A percentile compares a stretch with the other conserved stretches of the same genome.
These are phyloP conservation scores for Chondrostereum purpureum DNA, from an alignment of 1,284 basidiomycete species.

Conservation along the genomic window DNA sequence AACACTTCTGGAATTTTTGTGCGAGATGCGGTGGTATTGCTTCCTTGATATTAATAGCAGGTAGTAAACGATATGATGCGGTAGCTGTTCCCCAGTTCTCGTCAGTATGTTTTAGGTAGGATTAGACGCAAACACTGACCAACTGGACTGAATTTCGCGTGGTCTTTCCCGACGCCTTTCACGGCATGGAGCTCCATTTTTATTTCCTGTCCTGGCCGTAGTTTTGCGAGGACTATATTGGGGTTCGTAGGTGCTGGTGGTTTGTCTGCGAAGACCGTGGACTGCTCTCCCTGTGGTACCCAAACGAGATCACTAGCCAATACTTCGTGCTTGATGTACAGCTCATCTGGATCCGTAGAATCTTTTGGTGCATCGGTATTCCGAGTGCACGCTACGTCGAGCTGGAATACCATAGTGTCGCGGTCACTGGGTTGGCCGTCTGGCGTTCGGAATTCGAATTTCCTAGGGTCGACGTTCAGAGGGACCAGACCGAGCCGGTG, in stretches of 20 bases:
- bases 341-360: constrained; percentile 54
- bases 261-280: constrained; percentile 38
- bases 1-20: constrained; percentile 83
- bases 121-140: constrained; percentile 51
- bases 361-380: constrained; percentile 46
- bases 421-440: constrained; percentile 72
- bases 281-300: constrained; percentile 86
- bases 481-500: constrained; percentile 91
- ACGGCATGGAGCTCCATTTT: constrained; percentile 88
- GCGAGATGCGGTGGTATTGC: constrained; percentile 60
- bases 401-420: constrained; percentile 88
- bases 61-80: constrained; percentile 91
- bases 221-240: constrained; percentile 90
- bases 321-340: constrained; percentile 71
- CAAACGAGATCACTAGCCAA: constrained; percentile 78
- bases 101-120: no score
- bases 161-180: constrained; percentile 93
- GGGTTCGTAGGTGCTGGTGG: constrained; percentile 71
- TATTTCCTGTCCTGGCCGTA: constrained; percentile 84
- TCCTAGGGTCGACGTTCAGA: constrained; percentile 77
- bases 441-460: constrained; percentile 37
- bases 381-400: constrained; percentile 70
- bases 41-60: constrained; percentile 77
- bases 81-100: constrained; percentile 76
- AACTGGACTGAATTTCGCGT: constrained; percentile 98